A percentile compares a stretch with the other conserved stretches of the same genome.
Evolutionary conservation across 1,139 yeast genomes (phyloP).

Genomic region (Yamadazyma siamensis): DNA sequence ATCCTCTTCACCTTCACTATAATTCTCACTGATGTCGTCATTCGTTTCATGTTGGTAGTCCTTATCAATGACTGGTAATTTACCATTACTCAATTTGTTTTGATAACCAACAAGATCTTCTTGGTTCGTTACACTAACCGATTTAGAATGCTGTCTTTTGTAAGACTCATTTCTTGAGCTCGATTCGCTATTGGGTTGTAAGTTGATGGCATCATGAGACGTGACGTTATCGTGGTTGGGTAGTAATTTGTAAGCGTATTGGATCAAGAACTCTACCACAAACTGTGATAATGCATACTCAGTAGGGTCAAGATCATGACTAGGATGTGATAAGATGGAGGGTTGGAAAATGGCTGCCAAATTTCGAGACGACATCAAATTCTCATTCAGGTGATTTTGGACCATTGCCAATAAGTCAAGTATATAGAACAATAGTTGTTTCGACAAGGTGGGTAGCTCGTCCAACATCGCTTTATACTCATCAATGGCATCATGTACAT

Average conservation of each 20-base stretch:
- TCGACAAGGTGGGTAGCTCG: conserved; percentile 63
- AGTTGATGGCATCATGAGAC: conserved; percentile 1
- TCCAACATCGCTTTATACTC: conserved; percentile 70
- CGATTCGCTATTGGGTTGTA: too few species aligned
- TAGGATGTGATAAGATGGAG: conserved; percentile 85
- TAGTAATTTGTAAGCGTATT: conserved; percentile 74
- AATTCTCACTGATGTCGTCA: conserved; percentile 6
- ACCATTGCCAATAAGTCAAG: conserved; percentile 85
- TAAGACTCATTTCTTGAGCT: too few species aligned
- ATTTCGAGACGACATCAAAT: conserved; percentile 90
- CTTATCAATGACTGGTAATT: conserved; percentile 24
- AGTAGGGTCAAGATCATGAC: conserved; percentile 86
- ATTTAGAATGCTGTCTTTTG: conserved; percentile 54
- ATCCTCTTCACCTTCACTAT: background rate
- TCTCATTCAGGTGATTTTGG: conserved; percentile 70
- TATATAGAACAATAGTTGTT: conserved; percentile 83
- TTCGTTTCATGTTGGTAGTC: conserved; percentile 18
- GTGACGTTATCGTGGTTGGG: conserved; percentile 35
- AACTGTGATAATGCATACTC: conserved; percentile 86
- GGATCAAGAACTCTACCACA: conserved; percentile 86
- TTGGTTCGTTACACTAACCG: conserved; percentile 51
- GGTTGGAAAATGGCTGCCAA: conserved; percentile 97
- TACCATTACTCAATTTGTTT: conserved; percentile 17
- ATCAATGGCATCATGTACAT: conserved; percentile 65
- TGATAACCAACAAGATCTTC: conserved; percentile 47